Evolutionary conservation across 2,329 filamentous ascomycete genomes (phyloP).

Genomic region (Scedosporium minutisporum): DNA sequence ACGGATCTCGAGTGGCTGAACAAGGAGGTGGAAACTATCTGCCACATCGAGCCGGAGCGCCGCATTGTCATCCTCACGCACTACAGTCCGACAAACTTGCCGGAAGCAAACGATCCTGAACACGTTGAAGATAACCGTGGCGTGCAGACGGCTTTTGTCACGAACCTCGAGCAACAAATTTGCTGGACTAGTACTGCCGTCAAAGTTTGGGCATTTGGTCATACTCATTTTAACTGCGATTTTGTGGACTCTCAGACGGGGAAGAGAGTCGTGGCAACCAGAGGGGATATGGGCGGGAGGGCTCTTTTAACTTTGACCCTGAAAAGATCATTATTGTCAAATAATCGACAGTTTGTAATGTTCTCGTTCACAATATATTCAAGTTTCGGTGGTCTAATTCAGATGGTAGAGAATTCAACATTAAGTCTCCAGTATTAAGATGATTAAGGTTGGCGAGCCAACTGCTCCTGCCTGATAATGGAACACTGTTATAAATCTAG

Average conservation of each 20-base stretch:
- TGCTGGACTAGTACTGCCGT: slow-evolving; percentile 29
- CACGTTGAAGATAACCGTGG: slow-evolving; percentile 19
- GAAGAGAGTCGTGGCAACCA: slow-evolving; percentile 21
- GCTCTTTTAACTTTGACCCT: neutral
- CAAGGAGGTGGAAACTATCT: slow-evolving; percentile 10
- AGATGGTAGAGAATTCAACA: too few relatives aligned
- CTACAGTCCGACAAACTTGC: slow-evolving; percentile 22
- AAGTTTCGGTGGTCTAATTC: too few relatives aligned
- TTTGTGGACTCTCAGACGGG: slow-evolving; percentile 18
- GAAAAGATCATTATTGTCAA: neutral
- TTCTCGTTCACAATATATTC: too few relatives aligned
- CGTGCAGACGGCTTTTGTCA: slow-evolving; percentile 28
- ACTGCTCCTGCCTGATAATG: too few relatives aligned
- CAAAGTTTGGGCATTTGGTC: slow-evolving; percentile 35
- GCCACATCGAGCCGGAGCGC: slow-evolving; percentile 11
- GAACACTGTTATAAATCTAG: too few relatives aligned
- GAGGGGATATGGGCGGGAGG: slow-evolving; percentile 16
- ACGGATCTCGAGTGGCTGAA: slow-evolving; percentile 18
- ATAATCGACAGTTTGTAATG: neutral
- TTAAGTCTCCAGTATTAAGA: too few relatives aligned
- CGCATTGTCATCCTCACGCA: slow-evolving; percentile 28
- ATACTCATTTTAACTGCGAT: slow-evolving; percentile 36
- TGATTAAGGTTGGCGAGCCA: too few relatives aligned
- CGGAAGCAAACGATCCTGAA: slow-evolving; percentile 12
- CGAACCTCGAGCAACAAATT: slow-evolving; percentile 25